These are phyloP conservation scores for Leccinellum albellum DNA, from an alignment of 768 basidiomycete species.

Conservation along the genomic window DNA sequence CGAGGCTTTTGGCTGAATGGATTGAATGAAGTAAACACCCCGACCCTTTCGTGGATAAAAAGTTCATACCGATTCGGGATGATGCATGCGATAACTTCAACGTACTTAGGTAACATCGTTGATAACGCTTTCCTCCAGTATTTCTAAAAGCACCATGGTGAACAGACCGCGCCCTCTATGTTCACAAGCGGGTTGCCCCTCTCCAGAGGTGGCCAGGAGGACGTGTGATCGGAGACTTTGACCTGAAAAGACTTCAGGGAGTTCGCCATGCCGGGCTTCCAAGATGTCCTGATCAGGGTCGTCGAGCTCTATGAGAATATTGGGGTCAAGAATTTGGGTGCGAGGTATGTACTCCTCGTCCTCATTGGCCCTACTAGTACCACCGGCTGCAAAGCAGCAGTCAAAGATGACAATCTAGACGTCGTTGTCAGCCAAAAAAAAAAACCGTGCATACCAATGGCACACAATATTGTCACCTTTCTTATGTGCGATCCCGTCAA, in stretches of 20 bases:
- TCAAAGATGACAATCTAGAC: constrained; percentile 43
- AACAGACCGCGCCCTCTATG: constrained; percentile 20
- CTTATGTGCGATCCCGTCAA: constrained; percentile 34
- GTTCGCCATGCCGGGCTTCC: constrained; percentile 6
- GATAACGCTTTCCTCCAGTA: constrained; percentile 2
- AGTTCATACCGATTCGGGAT: constrained; percentile 4
- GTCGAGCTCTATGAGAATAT: background rate
- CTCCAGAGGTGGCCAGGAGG: constrained; percentile 41
- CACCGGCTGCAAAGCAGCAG: constrained; percentile 42
- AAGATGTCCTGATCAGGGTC: constrained; percentile 29
- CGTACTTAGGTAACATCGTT: constrained; percentile 24
- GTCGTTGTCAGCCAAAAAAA: background rate
- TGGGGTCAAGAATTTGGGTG: background rate
- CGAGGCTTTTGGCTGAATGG: constrained; percentile 26
- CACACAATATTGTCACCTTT: constrained; percentile 46
- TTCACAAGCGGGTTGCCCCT: constrained; percentile 32
- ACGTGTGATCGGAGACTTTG: constrained; percentile 36
- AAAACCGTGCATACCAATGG: background rate
- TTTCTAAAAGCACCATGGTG: constrained; percentile 20
- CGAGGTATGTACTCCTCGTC: constrained; percentile 5
- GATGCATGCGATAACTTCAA: constrained; percentile 16
- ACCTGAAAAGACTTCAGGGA: constrained; percentile 21
- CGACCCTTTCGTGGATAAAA: background rate
- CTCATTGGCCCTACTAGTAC: constrained; percentile 23
- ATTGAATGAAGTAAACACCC: background rate